Percentiles rank a stretch among this genome's conserved stretches.
Conservation (phyloP, 2,329 filamentous ascomycete genomes). For the Aotearoamyces nothofagi region DNA sequence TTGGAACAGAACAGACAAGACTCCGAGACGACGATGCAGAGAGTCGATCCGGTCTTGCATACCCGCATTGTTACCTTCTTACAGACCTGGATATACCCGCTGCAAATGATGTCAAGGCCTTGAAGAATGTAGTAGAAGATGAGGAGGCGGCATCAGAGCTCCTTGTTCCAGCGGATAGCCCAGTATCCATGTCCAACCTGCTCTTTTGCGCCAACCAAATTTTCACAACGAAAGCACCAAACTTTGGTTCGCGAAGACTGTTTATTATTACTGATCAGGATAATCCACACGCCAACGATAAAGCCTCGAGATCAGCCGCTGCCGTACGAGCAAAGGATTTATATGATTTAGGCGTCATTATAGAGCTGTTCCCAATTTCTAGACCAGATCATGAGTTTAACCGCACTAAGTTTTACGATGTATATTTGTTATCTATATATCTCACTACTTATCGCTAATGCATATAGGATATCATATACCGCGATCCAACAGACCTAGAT, state of each 20-base stretch:
- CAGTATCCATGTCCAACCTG: constrained; percentile 71
- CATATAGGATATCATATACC: constrained; percentile 75
- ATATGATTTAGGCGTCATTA: constrained; percentile 81
- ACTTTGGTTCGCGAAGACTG: constrained; percentile 82
- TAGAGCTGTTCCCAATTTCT: constrained; percentile 87
- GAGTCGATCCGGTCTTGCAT: constrained; percentile 42
- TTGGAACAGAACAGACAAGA: constrained; percentile 74
- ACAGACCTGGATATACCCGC: constrained; percentile 78
- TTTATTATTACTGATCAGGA: constrained; percentile 96
- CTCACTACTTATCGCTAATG: constrained; percentile 9
- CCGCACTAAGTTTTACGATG: constrained; percentile 78
- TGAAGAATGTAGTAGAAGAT: constrained; percentile 65
- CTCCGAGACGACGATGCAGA: constrained; percentile 53
- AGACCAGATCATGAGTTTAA: constrained; percentile 59
- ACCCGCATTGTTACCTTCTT: constrained; percentile 86
- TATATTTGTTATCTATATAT: constrained; percentile 29
- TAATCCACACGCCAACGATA: constrained; percentile 61
- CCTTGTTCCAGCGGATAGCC: constrained; percentile 52
- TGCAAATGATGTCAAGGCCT: constrained; percentile 68
- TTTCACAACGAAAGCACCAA: constrained; percentile 87
- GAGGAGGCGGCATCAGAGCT: constrained; percentile 57
- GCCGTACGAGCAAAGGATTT: constrained; percentile 84
- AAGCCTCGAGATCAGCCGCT: constrained; percentile 58
- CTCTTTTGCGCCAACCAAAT: constrained; percentile 93
- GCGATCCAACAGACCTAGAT: constrained; percentile 56